Conservation (phyloP, 2,329 filamentous ascomycete species). For the Diaporthe ampelina region DNA sequence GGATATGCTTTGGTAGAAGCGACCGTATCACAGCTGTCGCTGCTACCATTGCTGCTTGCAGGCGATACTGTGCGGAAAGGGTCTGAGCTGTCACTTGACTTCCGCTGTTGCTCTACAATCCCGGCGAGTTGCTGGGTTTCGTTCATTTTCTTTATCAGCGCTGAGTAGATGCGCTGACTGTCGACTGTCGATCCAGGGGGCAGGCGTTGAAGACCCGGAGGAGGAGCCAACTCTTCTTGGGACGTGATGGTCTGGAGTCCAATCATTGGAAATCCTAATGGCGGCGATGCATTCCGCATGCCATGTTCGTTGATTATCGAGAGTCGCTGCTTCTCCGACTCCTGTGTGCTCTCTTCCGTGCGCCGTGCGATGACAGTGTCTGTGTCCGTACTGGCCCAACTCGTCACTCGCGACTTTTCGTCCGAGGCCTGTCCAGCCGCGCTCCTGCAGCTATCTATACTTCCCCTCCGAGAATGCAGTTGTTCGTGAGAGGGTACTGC, state of each 20-base stretch:
- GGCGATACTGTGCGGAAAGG: slow-evolving; percentile 40
- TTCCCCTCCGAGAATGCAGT: slow-evolving; percentile 67
- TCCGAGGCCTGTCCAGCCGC: slow-evolving; percentile 56
- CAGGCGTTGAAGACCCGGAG: slow-evolving; percentile 17
- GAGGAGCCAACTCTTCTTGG: slow-evolving; percentile 39
- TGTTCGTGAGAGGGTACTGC: slow-evolving; percentile 60
- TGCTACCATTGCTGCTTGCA: slow-evolving; percentile 30
- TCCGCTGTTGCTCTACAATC: slow-evolving; percentile 42
- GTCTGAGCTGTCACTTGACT: slow-evolving; percentile 42
- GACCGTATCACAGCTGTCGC: slow-evolving; percentile 5
- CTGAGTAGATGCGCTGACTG: slow-evolving; percentile 73
- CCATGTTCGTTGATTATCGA: slow-evolving; percentile 74
- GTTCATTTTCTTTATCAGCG: slow-evolving; percentile 70
- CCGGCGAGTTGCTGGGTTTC: slow-evolving; percentile 52
- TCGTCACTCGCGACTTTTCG: slow-evolving; percentile 77
- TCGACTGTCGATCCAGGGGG: slow-evolving; percentile 57
- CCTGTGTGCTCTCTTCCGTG: slow-evolving; percentile 50
- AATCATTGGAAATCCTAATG: slow-evolving; percentile 48
- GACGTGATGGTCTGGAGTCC: slow-evolving; percentile 47
- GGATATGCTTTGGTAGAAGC: not conserved
- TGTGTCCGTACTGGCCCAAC: slow-evolving; percentile 77
- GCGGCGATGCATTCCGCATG: slow-evolving; percentile 57
- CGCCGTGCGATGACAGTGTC: slow-evolving; percentile 66
- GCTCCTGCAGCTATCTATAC: slow-evolving; percentile 63
- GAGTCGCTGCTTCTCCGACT: slow-evolving; percentile 69